phyloP scores from a whole-genome alignment of 2,329 filamentous ascomycete species.

The Clonostachys byssicola region DNA sequence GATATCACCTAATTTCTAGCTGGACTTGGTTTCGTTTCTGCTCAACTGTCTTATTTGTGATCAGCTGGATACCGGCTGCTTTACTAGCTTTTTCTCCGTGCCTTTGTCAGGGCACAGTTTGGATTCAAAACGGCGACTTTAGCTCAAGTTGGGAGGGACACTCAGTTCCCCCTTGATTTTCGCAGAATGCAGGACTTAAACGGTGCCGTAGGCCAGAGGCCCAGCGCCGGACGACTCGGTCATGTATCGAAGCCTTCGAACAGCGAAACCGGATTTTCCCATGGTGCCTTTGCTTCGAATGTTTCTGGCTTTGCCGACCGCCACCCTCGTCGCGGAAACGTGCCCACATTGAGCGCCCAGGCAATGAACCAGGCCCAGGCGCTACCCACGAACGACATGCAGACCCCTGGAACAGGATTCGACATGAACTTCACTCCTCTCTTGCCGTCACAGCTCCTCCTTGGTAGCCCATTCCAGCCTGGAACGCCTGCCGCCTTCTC shows the following conservation, averaged over 20 bases:
- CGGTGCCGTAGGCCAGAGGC: constrained; percentile 34
- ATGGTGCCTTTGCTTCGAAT: constrained; percentile 88
- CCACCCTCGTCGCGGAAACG: constrained; percentile 78
- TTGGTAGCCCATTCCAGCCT: constrained; percentile 95
- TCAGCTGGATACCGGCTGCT: too few relatives aligned
- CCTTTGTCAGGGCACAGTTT: constrained; percentile 49
- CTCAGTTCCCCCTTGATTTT: constrained; percentile 79
- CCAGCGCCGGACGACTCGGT: constrained; percentile 57
- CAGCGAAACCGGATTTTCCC: constrained; percentile 86
- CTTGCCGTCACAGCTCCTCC: constrained; percentile 87
- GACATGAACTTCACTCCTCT: constrained; percentile 99
- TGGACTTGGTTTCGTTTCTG: too few relatives aligned
- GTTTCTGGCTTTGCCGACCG: constrained; percentile 81
- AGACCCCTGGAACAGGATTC: constrained; percentile 81
- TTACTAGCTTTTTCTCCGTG: constrained; percentile 27
- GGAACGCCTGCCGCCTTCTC: constrained; percentile 87
- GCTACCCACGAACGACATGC: constrained; percentile 60
- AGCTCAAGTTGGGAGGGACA: constrained; percentile 76
- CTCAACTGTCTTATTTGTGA: too few relatives aligned
- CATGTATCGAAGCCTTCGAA: constrained; percentile 77
- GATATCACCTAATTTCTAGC: too few relatives aligned
- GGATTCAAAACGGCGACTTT: constrained; percentile 77
- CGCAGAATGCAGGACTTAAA: constrained; percentile 88
- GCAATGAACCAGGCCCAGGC: constrained; percentile 44
- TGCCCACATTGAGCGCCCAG: constrained; percentile 90